Base-by-base conservation (phyloP, 805 yeast genomes). In the Sugiyamaella lignohabitans region DNA sequence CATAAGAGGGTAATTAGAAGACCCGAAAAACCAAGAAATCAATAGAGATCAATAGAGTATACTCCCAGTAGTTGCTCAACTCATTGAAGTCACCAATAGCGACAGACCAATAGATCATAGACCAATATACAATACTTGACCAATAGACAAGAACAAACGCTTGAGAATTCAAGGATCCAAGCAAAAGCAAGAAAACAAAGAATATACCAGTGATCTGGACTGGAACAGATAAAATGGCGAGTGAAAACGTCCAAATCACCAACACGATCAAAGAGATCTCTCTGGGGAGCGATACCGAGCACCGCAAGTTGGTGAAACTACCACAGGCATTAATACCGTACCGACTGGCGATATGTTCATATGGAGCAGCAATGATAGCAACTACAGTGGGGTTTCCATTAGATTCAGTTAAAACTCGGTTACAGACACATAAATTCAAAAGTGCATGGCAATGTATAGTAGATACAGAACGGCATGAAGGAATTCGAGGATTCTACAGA, bases 371-470 rank as follows among this genome's bases (percentile, higher is more conserved):
- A 0, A 62, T 82, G 38, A 62, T 74, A 10, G 73, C 88, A 17
- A 82, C 88, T 1, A 68, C 78, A 2, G 73, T 80, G n/a, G 94
- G 93, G 17, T 87, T 80, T 58, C 96, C 96, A 0, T 64, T 87
- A 42, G 96, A 87, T 60, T 82, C 93, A n/a, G 71, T 87, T 49
- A 87, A 87, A 62, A 87, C 95, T 0, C 70, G 95, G 50, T 80
- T 84, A 80, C 96, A 87, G 61, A 83, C 94, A 0, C 82, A 84
- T 53, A 71, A 74, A 45, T 86, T 78, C 65, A 66, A 67, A 14
- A 72, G 76, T 43, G 73, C 81, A 22, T 61, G 70, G 43, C 78
- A 77, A 46, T 85, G 94, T 59, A 66, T 82, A 17, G 57, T 59
- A 30, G 66, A 72, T 39, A 81, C 94, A 0, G 66, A 77, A 23